These are phyloP conservation scores for Helicostylum pulchrum DNA, from an alignment of 192 early-diverging fungal genomes.

Conservation along the genomic window DNA sequence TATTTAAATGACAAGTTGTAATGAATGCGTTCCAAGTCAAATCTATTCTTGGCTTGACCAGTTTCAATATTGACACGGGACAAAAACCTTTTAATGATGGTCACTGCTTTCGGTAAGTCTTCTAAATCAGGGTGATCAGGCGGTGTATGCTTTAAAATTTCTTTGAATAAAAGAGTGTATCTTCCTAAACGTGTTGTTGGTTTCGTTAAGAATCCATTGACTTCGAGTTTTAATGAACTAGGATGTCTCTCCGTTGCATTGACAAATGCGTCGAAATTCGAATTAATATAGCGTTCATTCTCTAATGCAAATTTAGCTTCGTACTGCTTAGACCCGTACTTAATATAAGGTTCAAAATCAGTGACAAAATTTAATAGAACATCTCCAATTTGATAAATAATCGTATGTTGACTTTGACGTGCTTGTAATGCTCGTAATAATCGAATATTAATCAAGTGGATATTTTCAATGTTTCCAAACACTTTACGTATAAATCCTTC, in stretches of 20 bases:
- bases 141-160: constrained; percentile 77
- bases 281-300: constrained; percentile 67
- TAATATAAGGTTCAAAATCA: constrained; percentile 71
- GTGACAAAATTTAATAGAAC: constrained; percentile 58
- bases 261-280: constrained; percentile 69
- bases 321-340: constrained; percentile 83
- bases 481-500: constrained; percentile 74
- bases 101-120: constrained; percentile 67
- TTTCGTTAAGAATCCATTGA: constrained; percentile 84
- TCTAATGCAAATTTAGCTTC: constrained; percentile 83
- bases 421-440: constrained; percentile 50
- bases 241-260: constrained; percentile 66
- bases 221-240: constrained; percentile 73
- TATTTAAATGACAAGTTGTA: constrained; percentile 62
- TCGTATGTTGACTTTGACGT: constrained; percentile 53
- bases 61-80: constrained; percentile 82
- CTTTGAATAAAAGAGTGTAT: constrained; percentile 80
- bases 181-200: constrained; percentile 86
- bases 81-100: constrained; percentile 71
- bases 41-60: constrained; percentile 82
- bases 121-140: constrained; percentile 73
- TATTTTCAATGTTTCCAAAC: constrained; percentile 68
- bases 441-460: constrained; percentile 54
- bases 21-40: constrained; percentile 75
- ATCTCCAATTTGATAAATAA: constrained; percentile 74